A percentile compares a stretch with the other conserved stretches of the same genome.
Conservation (phyloP, 768 basidiomycete species). For the Antrodiella citrinella region DNA sequence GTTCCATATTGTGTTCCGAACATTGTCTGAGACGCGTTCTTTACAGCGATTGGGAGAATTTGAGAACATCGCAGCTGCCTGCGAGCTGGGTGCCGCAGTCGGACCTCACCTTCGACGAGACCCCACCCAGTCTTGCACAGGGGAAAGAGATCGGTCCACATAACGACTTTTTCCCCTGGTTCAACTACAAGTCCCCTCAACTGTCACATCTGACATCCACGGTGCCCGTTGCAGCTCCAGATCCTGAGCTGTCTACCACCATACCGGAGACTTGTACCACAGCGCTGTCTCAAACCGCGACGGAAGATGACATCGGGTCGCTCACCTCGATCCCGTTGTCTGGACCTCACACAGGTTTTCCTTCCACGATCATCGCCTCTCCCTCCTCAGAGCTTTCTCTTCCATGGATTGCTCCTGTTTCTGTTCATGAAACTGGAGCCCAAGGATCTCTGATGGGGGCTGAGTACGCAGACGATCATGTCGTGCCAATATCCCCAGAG, state of each 20-base stretch:
- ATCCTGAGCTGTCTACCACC: background rate
- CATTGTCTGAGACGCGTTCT: background rate
- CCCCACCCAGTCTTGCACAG: background rate
- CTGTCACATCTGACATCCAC: background rate
- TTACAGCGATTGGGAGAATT: background rate
- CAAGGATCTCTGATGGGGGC: background rate
- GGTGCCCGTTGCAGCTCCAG: background rate
- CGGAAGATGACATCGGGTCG: background rate
- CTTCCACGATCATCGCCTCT: background rate
- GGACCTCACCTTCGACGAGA: background rate
- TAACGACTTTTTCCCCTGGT: background rate
- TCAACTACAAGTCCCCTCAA: background rate
- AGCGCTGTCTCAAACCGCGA: background rate
- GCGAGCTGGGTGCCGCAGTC: background rate
- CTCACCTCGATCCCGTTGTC: background rate
- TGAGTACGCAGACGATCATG: no score
- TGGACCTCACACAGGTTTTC: background rate
- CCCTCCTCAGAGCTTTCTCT: background rate
- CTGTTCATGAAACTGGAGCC: background rate
- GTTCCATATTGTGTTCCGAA: background rate
- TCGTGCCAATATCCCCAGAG: background rate
- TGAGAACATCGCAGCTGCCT: background rate
- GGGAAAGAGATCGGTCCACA: background rate
- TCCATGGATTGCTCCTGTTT: background rate
- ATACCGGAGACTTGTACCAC: background rate